Percentiles rank a stretch among this genome's conserved stretches.
These are phyloP conservation scores for Penicillium polonicum DNA, from an alignment of 2,329 filamentous ascomycete genomes.

Conservation along the genomic window DNA sequence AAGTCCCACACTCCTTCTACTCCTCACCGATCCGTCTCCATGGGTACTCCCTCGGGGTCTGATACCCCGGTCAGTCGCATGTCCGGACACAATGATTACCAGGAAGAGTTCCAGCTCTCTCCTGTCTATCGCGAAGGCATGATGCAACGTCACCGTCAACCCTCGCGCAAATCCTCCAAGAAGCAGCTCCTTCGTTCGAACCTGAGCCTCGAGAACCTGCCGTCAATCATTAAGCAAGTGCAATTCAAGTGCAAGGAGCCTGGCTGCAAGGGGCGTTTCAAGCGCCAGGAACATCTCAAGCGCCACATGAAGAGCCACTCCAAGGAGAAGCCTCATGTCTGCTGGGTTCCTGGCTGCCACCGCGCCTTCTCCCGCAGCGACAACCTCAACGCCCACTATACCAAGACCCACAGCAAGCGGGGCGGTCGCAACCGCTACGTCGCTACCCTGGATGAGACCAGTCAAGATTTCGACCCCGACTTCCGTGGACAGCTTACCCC, in stretches of 20 bases:
- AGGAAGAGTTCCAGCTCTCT: slow-evolving; percentile 37
- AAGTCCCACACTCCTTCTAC: slow-evolving; percentile 40
- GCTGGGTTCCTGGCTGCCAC: slow-evolving; percentile 46
- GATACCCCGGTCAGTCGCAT: slow-evolving; percentile 39
- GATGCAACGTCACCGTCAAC: slow-evolving; percentile 32
- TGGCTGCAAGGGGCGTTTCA: slow-evolving; percentile 48
- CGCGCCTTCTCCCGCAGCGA: slow-evolving; percentile 46
- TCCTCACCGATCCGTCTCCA: slow-evolving; percentile 36
- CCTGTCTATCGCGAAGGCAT: slow-evolving; percentile 35
- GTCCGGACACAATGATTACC: slow-evolving; percentile 37
- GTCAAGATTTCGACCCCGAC: slow-evolving; percentile 44
- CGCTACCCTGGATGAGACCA: slow-evolving; percentile 45
- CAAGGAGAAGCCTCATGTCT: slow-evolving; percentile 45
- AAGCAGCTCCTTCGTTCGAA: slow-evolving; percentile 31
- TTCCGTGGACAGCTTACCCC: slow-evolving; percentile 45
- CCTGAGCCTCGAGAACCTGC: slow-evolving; percentile 38
- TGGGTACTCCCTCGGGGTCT: slow-evolving; percentile 36
- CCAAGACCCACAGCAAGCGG: slow-evolving; percentile 48
- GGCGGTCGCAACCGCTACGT: slow-evolving; percentile 48
- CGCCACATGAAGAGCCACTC: slow-evolving; percentile 51
- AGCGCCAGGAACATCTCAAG: slow-evolving; percentile 51
- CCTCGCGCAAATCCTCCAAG: slow-evolving; percentile 38
- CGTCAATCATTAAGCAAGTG: slow-evolving; percentile 42
- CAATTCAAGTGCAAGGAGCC: slow-evolving; percentile 44
- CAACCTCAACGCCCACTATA: slow-evolving; percentile 48